phyloP scores from a whole-genome alignment of 106 monocot species.

The Amphibolis antarctica region DNA sequence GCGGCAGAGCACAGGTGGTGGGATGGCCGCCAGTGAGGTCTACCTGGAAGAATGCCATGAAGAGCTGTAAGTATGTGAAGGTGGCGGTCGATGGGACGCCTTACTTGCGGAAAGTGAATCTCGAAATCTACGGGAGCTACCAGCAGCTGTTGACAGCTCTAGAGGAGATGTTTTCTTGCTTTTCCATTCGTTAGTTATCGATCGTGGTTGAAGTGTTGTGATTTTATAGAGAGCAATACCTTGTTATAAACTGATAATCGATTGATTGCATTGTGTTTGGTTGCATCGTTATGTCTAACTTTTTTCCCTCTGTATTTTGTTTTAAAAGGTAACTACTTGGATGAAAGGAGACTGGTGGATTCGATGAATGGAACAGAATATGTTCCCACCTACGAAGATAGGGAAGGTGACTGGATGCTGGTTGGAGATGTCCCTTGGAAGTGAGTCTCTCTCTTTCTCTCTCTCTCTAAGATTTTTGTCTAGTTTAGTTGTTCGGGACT shows the following conservation, averaged over 20 bases:
- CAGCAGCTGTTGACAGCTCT: constrained; percentile 49
- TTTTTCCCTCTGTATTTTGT: no score
- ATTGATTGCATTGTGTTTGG: no score
- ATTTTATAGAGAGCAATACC: no score
- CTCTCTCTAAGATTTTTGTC: no score
- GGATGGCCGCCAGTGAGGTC: constrained; percentile 87
- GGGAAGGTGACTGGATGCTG: constrained; percentile 22
- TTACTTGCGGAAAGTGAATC: constrained; percentile 70
- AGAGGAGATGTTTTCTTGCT: constrained; percentile 48
- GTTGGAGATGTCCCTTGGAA: constrained; percentile 20
- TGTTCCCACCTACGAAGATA: constrained; percentile 18
- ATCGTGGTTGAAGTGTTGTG: no score
- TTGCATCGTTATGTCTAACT: no score
- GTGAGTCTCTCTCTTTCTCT: constrained; percentile 1
- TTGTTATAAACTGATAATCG: no score
- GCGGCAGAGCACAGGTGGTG: constrained; percentile 52
- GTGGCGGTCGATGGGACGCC: constrained; percentile 82
- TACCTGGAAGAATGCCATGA: constrained; percentile 44
- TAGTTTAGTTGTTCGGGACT: no score
- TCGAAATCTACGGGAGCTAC: constrained; percentile 50
- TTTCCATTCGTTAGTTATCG: no score
- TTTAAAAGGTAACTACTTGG: background rate
- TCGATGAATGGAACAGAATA: constrained; percentile 11
- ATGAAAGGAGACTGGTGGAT: constrained; percentile 13
- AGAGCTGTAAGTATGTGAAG: constrained; percentile 56